A percentile compares a stretch with the other conserved stretches of the same genome.
phyloP scores from a whole-genome alignment of 2,329 filamentous ascomycete genomes.

The Cladosporium sp. region DNA sequence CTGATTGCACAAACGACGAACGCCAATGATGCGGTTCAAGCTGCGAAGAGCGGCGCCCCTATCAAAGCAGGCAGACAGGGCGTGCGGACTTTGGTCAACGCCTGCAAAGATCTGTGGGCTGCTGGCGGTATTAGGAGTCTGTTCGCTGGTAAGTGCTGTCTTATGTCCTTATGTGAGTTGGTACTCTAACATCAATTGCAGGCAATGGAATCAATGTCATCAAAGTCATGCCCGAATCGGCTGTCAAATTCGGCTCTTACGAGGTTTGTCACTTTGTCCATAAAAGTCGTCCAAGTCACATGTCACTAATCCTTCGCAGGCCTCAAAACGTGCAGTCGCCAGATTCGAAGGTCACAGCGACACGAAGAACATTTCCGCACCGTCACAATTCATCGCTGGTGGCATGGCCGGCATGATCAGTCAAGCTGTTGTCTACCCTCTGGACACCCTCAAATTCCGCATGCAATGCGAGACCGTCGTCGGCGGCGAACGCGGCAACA shows the following conservation, averaged over 20 bases:
- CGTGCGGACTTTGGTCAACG: conserved; percentile 65
- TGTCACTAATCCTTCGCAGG: conserved; percentile 40
- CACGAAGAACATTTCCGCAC: conserved; percentile 70
- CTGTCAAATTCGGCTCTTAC: conserved; percentile 96
- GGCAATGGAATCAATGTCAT: conserved; percentile 94
- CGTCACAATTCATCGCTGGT: conserved; percentile 86
- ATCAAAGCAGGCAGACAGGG: conserved; percentile 62
- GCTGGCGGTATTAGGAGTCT: conserved; percentile 83
- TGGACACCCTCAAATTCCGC: conserved; percentile 78
- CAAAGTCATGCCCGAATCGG: conserved; percentile 98
- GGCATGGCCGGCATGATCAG: conserved; percentile 91
- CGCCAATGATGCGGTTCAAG: conserved; percentile 56
- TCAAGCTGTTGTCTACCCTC: conserved; percentile 91
- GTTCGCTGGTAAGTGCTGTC: conserved; percentile 69
- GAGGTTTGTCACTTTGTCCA: conserved; percentile 53
- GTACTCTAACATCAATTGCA: conserved; percentile 33
- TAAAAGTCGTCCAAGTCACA: not conserved
- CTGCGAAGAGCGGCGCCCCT: conserved; percentile 66
- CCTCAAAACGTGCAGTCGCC: conserved; percentile 81
- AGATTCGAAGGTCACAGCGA: conserved; percentile 84
- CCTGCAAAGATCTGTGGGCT: conserved; percentile 73
- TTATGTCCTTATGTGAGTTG: not conserved
- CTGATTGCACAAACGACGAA: conserved; percentile 82
- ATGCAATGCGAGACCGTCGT: conserved; percentile 94
- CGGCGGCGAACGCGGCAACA: conserved; percentile 77